These are phyloP conservation scores for Prunus padus DNA, from an alignment of 306 rosid species.

Conservation along the genomic window DNA sequence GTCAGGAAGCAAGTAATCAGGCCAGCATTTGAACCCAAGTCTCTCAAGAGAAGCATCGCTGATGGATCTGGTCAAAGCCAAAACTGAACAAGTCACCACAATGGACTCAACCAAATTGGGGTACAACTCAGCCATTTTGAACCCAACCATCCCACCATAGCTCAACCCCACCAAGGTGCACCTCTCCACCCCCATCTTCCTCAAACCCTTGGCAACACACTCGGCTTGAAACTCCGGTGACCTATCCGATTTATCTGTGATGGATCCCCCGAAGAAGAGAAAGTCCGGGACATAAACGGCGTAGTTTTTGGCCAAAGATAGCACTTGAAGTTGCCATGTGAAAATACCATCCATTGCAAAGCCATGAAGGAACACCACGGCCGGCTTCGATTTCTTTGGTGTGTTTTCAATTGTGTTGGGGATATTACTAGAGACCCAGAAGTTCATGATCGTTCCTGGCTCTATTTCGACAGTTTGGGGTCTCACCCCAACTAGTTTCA, in stretches of 20 bases:
- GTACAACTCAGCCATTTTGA: slow-evolving; percentile 36
- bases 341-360: slow-evolving; percentile 37
- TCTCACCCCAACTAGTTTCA: slow-evolving; percentile 29
- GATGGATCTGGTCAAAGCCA: slow-evolving; percentile 34
- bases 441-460: slow-evolving; percentile 40
- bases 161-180: slow-evolving; percentile 40
- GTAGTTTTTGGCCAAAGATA: slow-evolving; percentile 27
- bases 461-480: slow-evolving; percentile 34
- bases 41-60: slow-evolving; percentile 19
- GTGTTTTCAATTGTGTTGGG: neutral
- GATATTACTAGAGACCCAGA: slow-evolving; percentile 32
- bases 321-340: slow-evolving; percentile 46
- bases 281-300: slow-evolving; percentile 42
- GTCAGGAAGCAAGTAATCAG: slow-evolving; percentile 36
- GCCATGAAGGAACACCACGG: slow-evolving; percentile 40
- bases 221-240: slow-evolving; percentile 43
- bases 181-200: slow-evolving; percentile 38
- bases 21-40: slow-evolving; percentile 32
- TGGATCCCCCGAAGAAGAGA: slow-evolving; percentile 40
- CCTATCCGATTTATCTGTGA: slow-evolving; percentile 34
- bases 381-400: slow-evolving; percentile 16
- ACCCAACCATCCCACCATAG: slow-evolving; percentile 52
- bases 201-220: slow-evolving; percentile 44
- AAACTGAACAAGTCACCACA: slow-evolving; percentile 32
- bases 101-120: slow-evolving; percentile 39